Conservation (phyloP, 768 basidiomycete species). For the Collybiopsis confluens region DNA sequence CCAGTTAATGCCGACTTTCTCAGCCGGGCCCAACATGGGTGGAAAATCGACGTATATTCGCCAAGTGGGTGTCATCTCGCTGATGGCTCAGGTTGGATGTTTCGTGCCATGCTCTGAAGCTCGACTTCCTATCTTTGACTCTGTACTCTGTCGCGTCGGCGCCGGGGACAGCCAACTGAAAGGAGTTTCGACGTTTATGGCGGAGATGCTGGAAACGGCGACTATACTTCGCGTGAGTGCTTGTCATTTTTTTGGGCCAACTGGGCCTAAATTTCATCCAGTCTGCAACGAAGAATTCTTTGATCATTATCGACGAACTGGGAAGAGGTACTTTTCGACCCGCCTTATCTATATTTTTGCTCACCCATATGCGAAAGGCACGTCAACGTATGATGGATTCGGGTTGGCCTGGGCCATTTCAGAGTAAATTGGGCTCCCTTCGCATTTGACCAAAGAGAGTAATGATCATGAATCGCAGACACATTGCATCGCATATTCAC, state of each 20-base stretch:
- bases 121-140: constrained; percentile 88
- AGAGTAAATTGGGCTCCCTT: constrained; percentile 56
- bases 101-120: constrained; percentile 93
- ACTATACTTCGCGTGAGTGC: constrained; percentile 77
- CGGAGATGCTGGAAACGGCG: constrained; percentile 98
- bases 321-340: constrained; percentile 59
- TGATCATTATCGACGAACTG: constrained; percentile 97
- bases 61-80: constrained; percentile 90
- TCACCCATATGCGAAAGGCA: constrained; percentile 46
- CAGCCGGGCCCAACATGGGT: constrained; percentile 98
- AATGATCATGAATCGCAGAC: constrained; percentile 40
- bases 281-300: constrained; percentile 88
- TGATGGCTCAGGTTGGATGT: constrained; percentile 94
- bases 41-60: constrained; percentile 98
- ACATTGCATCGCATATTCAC: constrained; percentile 88
- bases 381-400: constrained; percentile 79
- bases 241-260: background rate
- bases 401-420: constrained; percentile 97
- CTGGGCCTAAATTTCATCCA: constrained; percentile 23
- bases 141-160: constrained; percentile 91
- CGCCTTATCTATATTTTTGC: background rate
- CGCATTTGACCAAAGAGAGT: constrained; percentile 2
- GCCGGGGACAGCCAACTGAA: constrained; percentile 97
- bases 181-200: constrained; percentile 99
- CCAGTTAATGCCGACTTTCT: background rate